Evolutionary conservation across 2,329 filamentous ascomycete species (phyloP), one percentile per base, ranked within the genome.

Genomic region (Aspergillus awamori): DNA sequence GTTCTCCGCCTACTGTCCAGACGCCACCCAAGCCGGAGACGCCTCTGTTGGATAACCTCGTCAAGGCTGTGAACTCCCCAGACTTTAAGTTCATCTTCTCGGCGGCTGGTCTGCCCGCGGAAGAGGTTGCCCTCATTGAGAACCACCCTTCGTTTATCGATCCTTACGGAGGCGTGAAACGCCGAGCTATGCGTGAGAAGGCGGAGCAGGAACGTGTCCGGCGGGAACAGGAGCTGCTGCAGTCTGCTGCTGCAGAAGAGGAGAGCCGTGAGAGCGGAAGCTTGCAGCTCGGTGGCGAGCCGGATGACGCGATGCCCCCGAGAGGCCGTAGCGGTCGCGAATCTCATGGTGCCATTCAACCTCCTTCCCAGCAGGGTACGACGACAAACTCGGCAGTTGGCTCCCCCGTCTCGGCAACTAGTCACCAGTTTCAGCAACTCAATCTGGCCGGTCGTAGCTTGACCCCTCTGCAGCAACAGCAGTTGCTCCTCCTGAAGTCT

Each of bases 231-330:
- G 77, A 81, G 51, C 76, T 84, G 24, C 70, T 85, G 20, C 81
- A 83, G 64, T 79, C 82, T 24, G 76, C 79, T 15, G 76, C 77
- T 4, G 82, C 84, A 48, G 82, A 83, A 28, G 93, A 97, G 65
- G 92, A 91, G 60, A 89, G 90, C 59, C 87, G 87, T 1, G 93
- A 95, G 76, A 90, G 90, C 67, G 91, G 91, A 13, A 98, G 94
- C 73, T 82, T 95, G 60, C 93, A 96, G 61, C 83, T 98, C 17
- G 94, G 94, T 60, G 94, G 94, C 47, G 94, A 98, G 74, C 94
- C 94, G 0, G 94, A 98, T 73, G 92, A 96, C 67, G 84, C 86
- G 63, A 89, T 92, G 22, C 77, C 72, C 5, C 69, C 74, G 0
- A 70, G 76, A 57, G 73, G 71, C 60, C 64, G 82, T 17, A 84